phyloP scores from a whole-genome alignment of 1,284 basidiomycete genomes.

The Cryptococcus maquisensis region DNA sequence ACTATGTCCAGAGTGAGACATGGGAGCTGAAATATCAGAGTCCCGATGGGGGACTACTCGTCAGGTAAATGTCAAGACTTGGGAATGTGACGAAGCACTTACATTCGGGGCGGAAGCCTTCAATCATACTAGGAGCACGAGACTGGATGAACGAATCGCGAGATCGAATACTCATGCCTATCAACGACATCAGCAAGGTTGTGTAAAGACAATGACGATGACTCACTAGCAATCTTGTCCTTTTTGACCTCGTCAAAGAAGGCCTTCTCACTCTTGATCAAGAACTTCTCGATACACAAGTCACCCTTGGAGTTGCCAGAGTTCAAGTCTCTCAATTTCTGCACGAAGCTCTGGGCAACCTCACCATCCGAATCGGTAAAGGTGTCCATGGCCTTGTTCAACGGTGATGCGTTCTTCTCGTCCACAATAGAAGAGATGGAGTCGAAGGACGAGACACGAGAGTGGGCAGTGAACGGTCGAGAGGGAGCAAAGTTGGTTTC shows the following conservation, averaged over 20 bases:
- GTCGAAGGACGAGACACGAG: conserved; percentile 73
- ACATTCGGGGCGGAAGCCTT: conserved; percentile 70
- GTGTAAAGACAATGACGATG: not conserved
- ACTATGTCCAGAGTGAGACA: conserved; percentile 49
- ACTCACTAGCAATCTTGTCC: conserved; percentile 61
- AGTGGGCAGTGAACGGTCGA: conserved; percentile 73
- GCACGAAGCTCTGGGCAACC: conserved; percentile 80
- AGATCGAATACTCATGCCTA: conserved; percentile 53
- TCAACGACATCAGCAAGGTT: not conserved
- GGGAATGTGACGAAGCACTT: conserved; percentile 35
- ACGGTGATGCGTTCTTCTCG: conserved; percentile 77
- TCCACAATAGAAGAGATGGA: conserved; percentile 84
- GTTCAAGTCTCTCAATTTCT: conserved; percentile 71
- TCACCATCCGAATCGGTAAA: conserved; percentile 90
- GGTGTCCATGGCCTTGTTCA: conserved; percentile 88
- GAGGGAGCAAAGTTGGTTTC: conserved; percentile 51
- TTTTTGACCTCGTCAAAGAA: conserved; percentile 86
- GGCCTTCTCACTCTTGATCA: conserved; percentile 82
- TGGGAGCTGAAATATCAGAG: conserved; percentile 10
- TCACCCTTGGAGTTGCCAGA: conserved; percentile 85
- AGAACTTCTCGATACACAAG: conserved; percentile 82
- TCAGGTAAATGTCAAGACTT: conserved; percentile 13
- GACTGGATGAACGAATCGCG: conserved; percentile 61
- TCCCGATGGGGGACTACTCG: conserved; percentile 22
- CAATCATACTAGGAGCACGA: conserved; percentile 57